Conservation (phyloP, 2,329 filamentous ascomycete species). For the Neopestalotiopsis sp. region DNA sequence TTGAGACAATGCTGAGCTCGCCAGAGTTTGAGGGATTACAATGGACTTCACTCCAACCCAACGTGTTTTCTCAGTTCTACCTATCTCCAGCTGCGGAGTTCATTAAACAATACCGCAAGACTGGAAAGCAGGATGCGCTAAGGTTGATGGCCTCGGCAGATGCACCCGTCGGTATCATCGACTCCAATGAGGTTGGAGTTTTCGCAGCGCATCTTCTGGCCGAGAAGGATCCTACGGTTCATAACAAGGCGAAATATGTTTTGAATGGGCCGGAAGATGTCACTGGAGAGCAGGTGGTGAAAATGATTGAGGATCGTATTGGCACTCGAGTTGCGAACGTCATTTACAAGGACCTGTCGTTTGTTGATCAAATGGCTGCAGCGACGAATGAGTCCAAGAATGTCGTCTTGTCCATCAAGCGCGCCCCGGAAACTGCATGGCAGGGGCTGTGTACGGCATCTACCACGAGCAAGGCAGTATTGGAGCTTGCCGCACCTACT, state of each 20-base stretch:
- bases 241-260: background rate
- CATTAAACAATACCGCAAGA: background rate
- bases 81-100: background rate
- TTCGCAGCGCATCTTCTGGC: background rate
- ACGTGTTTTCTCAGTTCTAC: constrained; percentile 24
- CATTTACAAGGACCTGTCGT: no score
- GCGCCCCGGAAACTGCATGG: no score
- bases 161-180: background rate
- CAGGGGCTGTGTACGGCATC: no score
- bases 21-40: constrained; percentile 40
- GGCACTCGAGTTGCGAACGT: background rate
- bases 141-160: background rate
- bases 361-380: no score
- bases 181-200: background rate
- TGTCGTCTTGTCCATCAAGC: no score
- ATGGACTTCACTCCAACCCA: constrained; percentile 48
- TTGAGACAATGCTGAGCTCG: constrained; percentile 42
- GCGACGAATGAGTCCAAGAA: no score
- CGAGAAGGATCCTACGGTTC: background rate
- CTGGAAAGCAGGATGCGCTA: background rate
- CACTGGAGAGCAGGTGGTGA: background rate
- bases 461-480: no score
- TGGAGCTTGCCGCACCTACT: no score
- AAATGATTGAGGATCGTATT: background rate
- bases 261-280: background rate